Evolutionary conservation across 768 basidiomycete genomes (phyloP).

Genomic region (Russula olivacea): DNA sequence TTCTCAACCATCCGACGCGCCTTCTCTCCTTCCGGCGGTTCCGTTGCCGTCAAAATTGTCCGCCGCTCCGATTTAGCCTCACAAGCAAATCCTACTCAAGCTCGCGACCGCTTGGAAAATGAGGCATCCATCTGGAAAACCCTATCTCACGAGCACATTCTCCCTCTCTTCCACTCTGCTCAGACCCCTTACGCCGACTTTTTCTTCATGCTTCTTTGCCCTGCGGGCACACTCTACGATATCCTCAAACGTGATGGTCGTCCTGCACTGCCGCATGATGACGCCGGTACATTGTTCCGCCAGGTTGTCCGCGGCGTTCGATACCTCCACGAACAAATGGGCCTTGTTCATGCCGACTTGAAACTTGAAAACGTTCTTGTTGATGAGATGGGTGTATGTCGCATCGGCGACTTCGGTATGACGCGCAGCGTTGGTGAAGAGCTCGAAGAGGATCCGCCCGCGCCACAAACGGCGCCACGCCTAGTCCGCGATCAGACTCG

Average conservation of each 20-base stretch:
- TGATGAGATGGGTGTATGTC: constrained; percentile 82
- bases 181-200: constrained; percentile 62
- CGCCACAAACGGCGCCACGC: neutral
- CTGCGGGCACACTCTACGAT: constrained; percentile 79
- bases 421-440: constrained; percentile 54
- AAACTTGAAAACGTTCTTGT: constrained; percentile 97
- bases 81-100: constrained; percentile 42
- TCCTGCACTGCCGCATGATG: constrained; percentile 67
- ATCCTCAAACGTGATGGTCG: constrained; percentile 67
- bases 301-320: constrained; percentile 79
- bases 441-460: neutral
- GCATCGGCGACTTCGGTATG: constrained; percentile 82
- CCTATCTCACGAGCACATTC: constrained; percentile 77
- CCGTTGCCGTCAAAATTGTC: constrained; percentile 79
- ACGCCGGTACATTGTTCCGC: constrained; percentile 78
- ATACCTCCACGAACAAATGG: constrained; percentile 73
- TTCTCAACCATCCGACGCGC: constrained; percentile 78
- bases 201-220: constrained; percentile 79
- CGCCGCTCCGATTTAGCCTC: constrained; percentile 50
- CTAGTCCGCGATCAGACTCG: neutral
- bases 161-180: constrained; percentile 68
- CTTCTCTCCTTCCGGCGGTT: constrained; percentile 53
- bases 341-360: constrained; percentile 86
- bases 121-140: constrained; percentile 71
- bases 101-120: constrained; percentile 54